phyloP scores from a whole-genome alignment of 495 filamentous ascomycete species.

The Neurospora pannonica region DNA sequence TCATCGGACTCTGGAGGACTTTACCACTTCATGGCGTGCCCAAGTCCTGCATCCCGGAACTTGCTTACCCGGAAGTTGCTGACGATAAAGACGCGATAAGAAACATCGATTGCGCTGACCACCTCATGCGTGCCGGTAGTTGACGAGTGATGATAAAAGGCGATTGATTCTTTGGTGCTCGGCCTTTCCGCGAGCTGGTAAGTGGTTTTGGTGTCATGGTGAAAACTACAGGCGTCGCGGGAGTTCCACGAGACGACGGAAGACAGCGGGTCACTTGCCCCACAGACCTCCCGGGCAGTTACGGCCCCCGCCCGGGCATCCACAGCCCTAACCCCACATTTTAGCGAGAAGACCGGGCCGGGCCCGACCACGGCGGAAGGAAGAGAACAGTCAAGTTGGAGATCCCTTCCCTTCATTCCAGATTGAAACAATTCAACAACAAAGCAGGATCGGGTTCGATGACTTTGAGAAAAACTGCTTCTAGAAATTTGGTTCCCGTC shows the following conservation, averaged over 20 bases:
- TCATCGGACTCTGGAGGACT: background rate
- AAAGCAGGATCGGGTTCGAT: background rate
- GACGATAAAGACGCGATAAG: background rate
- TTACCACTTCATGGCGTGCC: background rate
- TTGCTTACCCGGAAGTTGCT: background rate
- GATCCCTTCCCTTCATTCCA: background rate
- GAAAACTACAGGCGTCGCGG: background rate
- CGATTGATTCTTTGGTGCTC: background rate
- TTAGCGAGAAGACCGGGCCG: background rate
- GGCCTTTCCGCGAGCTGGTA: background rate
- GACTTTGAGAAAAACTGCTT: background rate
- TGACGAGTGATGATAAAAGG: background rate
- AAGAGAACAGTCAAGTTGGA: background rate
- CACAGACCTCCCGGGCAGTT: background rate
- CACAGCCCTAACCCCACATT: background rate
- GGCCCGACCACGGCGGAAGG: background rate
- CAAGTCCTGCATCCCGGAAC: background rate
- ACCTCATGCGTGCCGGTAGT: background rate
- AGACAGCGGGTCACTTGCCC: background rate
- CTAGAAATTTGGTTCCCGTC: background rate
- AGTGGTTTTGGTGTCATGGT: background rate
- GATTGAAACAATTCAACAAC: background rate
- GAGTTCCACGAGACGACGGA: background rate
- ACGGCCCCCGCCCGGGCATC: background rate
- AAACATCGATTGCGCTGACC: background rate